phyloP scores from a whole-genome alignment of 2,329 filamentous ascomycete genomes.

The Aureobasidium uvarum region DNA sequence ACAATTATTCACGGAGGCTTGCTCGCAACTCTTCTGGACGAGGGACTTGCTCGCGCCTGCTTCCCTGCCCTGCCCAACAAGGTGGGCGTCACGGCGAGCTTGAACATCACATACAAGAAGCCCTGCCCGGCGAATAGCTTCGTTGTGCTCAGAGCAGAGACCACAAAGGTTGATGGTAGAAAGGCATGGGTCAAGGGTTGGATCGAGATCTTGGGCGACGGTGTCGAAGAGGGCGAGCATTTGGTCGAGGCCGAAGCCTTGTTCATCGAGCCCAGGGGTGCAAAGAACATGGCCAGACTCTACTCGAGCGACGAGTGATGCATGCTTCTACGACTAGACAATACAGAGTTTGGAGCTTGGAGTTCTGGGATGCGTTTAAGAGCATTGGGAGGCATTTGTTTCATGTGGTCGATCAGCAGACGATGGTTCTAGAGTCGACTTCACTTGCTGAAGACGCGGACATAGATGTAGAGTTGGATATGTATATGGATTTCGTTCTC shows the following conservation, averaged over 20 bases:
- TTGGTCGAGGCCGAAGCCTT: slow-evolving; percentile 81
- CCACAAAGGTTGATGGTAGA: slow-evolving; percentile 80
- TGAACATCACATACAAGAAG: slow-evolving; percentile 77
- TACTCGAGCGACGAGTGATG: slow-evolving; percentile 16
- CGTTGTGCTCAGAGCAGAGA: slow-evolving; percentile 74
- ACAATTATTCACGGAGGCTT: slow-evolving; percentile 88
- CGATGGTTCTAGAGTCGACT: neutral
- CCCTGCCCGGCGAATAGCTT: slow-evolving; percentile 74
- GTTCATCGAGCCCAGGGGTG: slow-evolving; percentile 84
- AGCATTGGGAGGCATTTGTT: neutral
- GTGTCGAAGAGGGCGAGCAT: slow-evolving; percentile 53
- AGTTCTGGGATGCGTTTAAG: slow-evolving; percentile 3
- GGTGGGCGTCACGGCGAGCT: slow-evolving; percentile 79
- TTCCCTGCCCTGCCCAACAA: slow-evolving; percentile 86
- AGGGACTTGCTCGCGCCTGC: slow-evolving; percentile 82
- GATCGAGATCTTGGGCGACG: slow-evolving; percentile 71
- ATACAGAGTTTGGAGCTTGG: slow-evolving; percentile 6
- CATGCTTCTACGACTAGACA: neutral
- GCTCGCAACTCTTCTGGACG: slow-evolving; percentile 88
- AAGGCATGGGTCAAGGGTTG: slow-evolving; percentile 92
- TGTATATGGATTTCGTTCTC: slow-evolving; percentile 1
- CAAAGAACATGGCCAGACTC: slow-evolving; percentile 50
- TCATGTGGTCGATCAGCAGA: neutral
- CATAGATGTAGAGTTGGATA: neutral
- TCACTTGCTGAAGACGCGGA: neutral